These are phyloP conservation scores for Diversispora epigaea DNA, from an alignment of 192 early-diverging fungal genomes.

Conservation along the genomic window DNA sequence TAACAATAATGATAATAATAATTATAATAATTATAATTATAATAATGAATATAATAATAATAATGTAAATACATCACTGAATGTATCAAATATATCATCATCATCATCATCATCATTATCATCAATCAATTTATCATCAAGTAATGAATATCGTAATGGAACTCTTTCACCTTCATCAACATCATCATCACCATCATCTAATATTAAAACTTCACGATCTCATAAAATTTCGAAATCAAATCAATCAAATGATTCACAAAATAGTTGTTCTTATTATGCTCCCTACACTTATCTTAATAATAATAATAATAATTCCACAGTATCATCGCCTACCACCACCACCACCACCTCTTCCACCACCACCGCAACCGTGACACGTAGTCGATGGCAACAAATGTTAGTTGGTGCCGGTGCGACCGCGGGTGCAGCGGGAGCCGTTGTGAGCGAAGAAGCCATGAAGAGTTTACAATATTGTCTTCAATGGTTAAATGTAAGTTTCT, in stretches of 20 bases:
- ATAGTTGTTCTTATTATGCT: background rate
- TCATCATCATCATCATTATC: too few relatives aligned
- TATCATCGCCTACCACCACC: background rate
- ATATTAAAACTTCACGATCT: background rate
- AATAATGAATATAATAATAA: too few relatives aligned
- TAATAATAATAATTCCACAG: slow-evolving; percentile 4
- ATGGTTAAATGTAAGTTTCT: slow-evolving; percentile 65
- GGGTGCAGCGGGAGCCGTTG: slow-evolving; percentile 70
- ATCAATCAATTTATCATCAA: background rate
- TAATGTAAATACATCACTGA: too few relatives aligned
- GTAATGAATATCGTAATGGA: slow-evolving; percentile 11
- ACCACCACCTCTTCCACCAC: background rate
- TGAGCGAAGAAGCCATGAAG: slow-evolving; percentile 86
- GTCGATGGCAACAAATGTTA: slow-evolving; percentile 62
- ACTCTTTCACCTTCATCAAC: background rate
- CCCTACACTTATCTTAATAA: slow-evolving; percentile 21
- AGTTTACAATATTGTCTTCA: slow-evolving; percentile 85
- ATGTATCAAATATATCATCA: too few relatives aligned
- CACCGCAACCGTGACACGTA: background rate
- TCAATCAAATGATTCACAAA: slow-evolving; percentile 25
- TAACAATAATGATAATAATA: too few relatives aligned
- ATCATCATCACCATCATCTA: background rate
- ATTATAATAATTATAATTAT: too few relatives aligned
- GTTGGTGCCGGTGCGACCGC: slow-evolving; percentile 60
- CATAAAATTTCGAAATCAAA: slow-evolving; percentile 24